Evolutionary conservation across 148 eudicot species (phyloP), one percentile per base, ranked within the genome.

Genomic region (Mesembryanthemum crystallinum): DNA sequence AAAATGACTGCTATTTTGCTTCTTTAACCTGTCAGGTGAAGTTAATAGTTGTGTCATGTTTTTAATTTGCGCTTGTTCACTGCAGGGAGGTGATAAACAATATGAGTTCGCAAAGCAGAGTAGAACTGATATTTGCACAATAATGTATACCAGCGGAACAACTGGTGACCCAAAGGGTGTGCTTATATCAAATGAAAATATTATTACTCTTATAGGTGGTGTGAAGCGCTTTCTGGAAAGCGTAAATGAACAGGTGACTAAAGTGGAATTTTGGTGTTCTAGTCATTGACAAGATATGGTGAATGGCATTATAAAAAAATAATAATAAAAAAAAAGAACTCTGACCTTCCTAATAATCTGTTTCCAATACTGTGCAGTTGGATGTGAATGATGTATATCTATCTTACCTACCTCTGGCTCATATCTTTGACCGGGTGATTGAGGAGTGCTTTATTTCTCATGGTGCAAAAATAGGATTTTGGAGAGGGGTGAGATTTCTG

Each of bases 91-190:
- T 63, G 81, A 84, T 78, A 81, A 82, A 64, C 80, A 89, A 42
- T 91, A 87, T 80, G 98, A 92, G 63, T 86, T 91, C 61, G 90
- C 86, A 3, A 78, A 79, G 69, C 89, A 89, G 87, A 86, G 85
- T 72, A 96, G 83, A 79, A 85, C 81, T 73, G 99, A 96, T 83
- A 89, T 91, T 76, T 91, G 98, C 85, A 96, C 99, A 28, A 96
- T 96, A 61, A 96, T 92, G 99, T 96, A 96, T 82, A 96, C 99
- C 67, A 96, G 99, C 77, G 98, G 99, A 83, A 96, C 99, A 33
- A 96, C 99, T 75, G 99, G 98, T 61, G 98, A 96, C 77, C 99
- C 99, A 21, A 96, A 96, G 87, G 99, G 99, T 77, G 99, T 96
- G 60, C 77, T 91, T 79, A 82, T 96, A 65, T 92, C 99, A 8